Evolutionary conservation across 2,329 filamentous ascomycete species (phyloP), one percentile per base, ranked within the genome.

Genomic region (Penicillium verrucosum): DNA sequence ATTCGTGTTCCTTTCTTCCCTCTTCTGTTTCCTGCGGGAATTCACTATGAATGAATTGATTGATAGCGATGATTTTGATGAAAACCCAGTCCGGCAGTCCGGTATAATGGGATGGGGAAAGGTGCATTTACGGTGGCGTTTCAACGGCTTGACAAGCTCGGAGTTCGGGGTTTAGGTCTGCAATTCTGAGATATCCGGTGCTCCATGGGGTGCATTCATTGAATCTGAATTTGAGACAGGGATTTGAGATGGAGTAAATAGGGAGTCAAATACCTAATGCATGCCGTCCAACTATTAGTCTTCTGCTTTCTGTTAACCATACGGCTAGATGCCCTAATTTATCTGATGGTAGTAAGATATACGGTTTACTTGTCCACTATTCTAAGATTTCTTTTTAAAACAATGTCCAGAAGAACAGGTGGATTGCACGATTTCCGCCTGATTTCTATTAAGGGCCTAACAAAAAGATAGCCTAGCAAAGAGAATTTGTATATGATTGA

Each of bases 111-210:
- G 37, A n/a, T 50, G 14, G 45, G 37, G 21, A 29, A 54, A 18
- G 45, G 29, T 41, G 42, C 49, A 38, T 41, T 49, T 57, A 53
- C 30, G 18, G 18, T 50, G 42, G 54, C 48, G 48, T 53, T 58
- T 62, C 45, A 50, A 58, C 50, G 56, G 45, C 30, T 61, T 63
- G 43, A 46, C 42, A 62, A 63, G 63, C 61, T 59, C 49, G 54
- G 63, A 49, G 57, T 58, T 65, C 61, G 44, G 25, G 41, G 41
- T 51, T 34, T 49, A 34, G 29, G 3, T 56, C 34, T 36, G 38
- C 29, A 57, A 54, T 63, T 63, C 48, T 53, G 45, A 58, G 55
- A 54, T 58, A 43, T 59, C 55, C 57, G 47, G 4, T 54, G 25
- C 37, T 51, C 14, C 23, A n/a, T 23, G 32, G n/a, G n/a, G n/a